phyloP scores from a whole-genome alignment of 2,329 filamentous ascomycete genomes.

The Calonectria ilicicola region DNA sequence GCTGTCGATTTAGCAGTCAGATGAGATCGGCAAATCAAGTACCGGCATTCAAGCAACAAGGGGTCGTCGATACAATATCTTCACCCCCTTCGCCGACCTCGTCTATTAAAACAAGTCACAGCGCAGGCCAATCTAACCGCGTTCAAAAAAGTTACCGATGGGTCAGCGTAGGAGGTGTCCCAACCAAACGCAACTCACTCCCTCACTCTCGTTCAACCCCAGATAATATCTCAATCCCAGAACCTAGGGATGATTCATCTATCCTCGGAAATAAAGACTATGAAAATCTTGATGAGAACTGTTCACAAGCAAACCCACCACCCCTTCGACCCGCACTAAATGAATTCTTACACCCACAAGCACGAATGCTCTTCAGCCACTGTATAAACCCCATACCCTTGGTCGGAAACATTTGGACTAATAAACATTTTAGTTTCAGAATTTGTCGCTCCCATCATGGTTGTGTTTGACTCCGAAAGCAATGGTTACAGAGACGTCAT shows the following conservation, averaged over 20 bases:
- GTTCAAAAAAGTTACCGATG: slow-evolving; percentile 27
- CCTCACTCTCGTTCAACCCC: not conserved
- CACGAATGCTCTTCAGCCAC: slow-evolving; percentile 51
- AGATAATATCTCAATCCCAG: not conserved
- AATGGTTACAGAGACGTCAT: slow-evolving; percentile 55
- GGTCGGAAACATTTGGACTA: not conserved
- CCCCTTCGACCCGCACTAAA: slow-evolving; percentile 38
- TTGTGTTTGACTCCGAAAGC: slow-evolving; percentile 48
- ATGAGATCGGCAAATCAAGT: slow-evolving; percentile 21
- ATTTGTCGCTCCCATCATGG: slow-evolving; percentile 53
- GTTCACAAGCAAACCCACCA: not conserved
- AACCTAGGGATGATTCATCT: not conserved
- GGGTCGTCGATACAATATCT: not conserved
- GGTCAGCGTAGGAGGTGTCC: slow-evolving; percentile 26
- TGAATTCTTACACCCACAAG: slow-evolving; percentile 41
- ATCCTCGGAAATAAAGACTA: not conserved
- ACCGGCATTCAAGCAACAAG: not conserved
- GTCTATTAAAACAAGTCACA: not conserved
- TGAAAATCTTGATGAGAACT: not conserved
- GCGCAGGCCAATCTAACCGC: not conserved
- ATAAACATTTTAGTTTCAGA: slow-evolving; percentile 44
- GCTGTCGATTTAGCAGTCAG: slow-evolving; percentile 51
- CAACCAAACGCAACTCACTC: not conserved
- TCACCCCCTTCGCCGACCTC: not conserved
- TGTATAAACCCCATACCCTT: slow-evolving; percentile 38